Conservation (phyloP, 441 rosid genomes). For the Croton laevigatus region DNA sequence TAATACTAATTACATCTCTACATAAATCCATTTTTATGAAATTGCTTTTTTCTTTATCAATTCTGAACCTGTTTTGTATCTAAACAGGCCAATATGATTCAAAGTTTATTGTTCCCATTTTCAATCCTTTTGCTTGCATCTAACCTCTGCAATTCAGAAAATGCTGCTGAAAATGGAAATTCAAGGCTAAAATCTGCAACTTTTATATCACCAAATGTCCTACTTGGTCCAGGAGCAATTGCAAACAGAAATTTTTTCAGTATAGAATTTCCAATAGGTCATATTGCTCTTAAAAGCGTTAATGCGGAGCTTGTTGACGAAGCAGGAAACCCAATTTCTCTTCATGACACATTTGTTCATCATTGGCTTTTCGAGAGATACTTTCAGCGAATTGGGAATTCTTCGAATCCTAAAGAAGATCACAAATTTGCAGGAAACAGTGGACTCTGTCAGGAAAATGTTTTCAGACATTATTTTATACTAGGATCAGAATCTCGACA, state of each 20-base stretch:
- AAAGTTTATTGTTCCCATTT: no score
- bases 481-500: constrained; percentile 82
- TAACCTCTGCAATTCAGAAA: no score
- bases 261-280: constrained; percentile 80
- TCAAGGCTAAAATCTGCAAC: constrained; percentile 45
- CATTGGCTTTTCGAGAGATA: constrained; percentile 65
- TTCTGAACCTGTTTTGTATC: no score
- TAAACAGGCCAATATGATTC: no score
- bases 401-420: constrained; percentile 17
- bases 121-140: no score
- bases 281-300: constrained; percentile 66
- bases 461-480: constrained; percentile 56
- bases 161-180: constrained; percentile 23
- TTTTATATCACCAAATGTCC: constrained; percentile 63
- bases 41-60: no score
- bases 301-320: constrained; percentile 71
- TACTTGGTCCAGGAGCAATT: constrained; percentile 77
- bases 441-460: constrained; percentile 53
- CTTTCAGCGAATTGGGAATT: no score
- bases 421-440: constrained; percentile 34
- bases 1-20: no score
- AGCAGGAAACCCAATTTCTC: constrained; percentile 61
- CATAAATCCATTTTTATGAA: no score
- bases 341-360: constrained; percentile 85
- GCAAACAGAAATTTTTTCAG: constrained; percentile 43